A percentile compares a stretch with the other conserved stretches of the same genome.
phyloP scores from a whole-genome alignment of 495 filamentous ascomycete species.

The Tuber magnatum region DNA sequence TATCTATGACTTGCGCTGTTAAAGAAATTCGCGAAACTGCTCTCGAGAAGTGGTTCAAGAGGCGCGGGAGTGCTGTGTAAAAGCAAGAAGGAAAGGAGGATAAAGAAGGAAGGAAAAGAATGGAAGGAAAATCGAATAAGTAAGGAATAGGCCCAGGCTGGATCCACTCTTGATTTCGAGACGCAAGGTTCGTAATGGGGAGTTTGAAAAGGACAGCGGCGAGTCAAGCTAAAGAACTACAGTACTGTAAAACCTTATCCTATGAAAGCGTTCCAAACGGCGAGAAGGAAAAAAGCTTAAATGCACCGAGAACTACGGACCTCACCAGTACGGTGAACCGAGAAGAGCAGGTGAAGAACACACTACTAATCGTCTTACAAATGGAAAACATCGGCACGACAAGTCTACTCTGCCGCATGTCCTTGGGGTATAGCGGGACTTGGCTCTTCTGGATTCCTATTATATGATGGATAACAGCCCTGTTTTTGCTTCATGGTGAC shows the following conservation, averaged over 20 bases:
- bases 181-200: neutral
- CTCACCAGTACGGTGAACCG: neutral
- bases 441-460: neutral
- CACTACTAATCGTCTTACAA: neutral
- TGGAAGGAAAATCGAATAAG: constrained; percentile 1
- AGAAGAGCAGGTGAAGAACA: neutral
- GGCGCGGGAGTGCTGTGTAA: neutral
- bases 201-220: neutral
- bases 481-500: neutral
- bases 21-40: neutral
- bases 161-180: neutral
- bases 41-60: neutral
- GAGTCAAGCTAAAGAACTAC: neutral
- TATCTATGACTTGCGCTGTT: neutral
- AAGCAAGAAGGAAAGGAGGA: constrained; percentile 4
- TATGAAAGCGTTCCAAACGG: neutral
- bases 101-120: constrained; percentile 8
- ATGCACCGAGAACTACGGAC: neutral
- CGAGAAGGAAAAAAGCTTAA: neutral
- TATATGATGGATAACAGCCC: neutral
- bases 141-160: neutral
- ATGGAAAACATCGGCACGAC: neutral
- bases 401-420: neutral
- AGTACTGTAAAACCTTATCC: neutral
- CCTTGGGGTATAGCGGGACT: neutral